phyloP scores from a whole-genome alignment of 75 land plant genomes.

The Sequoiadendron giganteum region DNA sequence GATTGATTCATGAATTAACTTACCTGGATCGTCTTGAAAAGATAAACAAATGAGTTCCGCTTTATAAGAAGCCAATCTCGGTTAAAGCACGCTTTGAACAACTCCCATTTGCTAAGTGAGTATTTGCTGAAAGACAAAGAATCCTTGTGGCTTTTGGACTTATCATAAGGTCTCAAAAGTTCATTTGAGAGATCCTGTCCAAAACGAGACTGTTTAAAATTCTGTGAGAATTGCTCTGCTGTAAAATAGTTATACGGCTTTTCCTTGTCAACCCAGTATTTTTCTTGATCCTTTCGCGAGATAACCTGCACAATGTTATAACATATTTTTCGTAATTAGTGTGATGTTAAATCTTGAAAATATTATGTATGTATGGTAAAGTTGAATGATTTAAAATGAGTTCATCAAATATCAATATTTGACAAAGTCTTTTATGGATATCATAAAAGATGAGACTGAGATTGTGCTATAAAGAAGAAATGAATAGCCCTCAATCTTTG shows the following conservation, averaged over 20 bases:
- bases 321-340: no score
- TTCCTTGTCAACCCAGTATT: conserved; percentile 58
- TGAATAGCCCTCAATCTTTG: no score
- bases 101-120: conserved; percentile 53
- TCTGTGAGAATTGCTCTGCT: conserved; percentile 41
- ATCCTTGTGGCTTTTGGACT: conserved; percentile 25
- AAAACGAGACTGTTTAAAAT: conserved; percentile 36
- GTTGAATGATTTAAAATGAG: background rate
- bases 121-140: conserved; percentile 41
- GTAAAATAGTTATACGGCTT: conserved; percentile 53
- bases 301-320: conserved; percentile 43
- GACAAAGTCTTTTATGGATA: no score
- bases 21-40: conserved; percentile 74
- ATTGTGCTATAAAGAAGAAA: no score
- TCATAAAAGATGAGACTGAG: no score
- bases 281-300: conserved; percentile 78
- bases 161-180: conserved; percentile 45
- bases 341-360: no score
- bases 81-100: conserved; percentile 57
- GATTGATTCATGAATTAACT: background rate
- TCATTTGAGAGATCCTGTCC: conserved; percentile 39
- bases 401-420: no score
- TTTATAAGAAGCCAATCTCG: conserved; percentile 72
- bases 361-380: no score
- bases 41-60: conserved; percentile 62